A percentile compares a stretch with the other conserved stretches of the same genome.
phyloP scores from a whole-genome alignment of 805 yeast genomes.

The Yamadazyma philogaea region DNA sequence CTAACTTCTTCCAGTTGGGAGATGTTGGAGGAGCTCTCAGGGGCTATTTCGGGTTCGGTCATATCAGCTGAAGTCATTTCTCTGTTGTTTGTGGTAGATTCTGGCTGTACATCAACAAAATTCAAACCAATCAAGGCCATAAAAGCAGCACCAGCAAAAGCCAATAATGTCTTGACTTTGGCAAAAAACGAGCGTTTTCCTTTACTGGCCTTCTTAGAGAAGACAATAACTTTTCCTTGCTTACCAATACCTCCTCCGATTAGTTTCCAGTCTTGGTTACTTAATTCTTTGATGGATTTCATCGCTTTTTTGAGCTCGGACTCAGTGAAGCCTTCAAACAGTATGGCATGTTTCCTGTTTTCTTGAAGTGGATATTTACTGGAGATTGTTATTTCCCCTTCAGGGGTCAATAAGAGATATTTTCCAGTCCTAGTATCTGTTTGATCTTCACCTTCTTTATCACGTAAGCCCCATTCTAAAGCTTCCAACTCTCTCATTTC shows the following conservation, averaged over 20 bases:
- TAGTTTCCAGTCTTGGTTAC: slow-evolving; percentile 50
- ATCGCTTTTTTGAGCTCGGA: slow-evolving; percentile 32
- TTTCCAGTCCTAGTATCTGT: slow-evolving; percentile 26
- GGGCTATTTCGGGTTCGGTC: neutral
- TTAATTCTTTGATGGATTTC: slow-evolving; percentile 39
- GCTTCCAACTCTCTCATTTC: slow-evolving; percentile 49
- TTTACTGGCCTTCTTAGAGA: neutral
- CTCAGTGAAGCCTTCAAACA: slow-evolving; percentile 36
- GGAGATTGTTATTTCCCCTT: slow-evolving; percentile 34
- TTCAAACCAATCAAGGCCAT: slow-evolving; percentile 22
- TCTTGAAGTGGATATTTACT: slow-evolving; percentile 39
- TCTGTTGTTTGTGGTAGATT: no score
- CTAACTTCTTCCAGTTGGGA: neutral
- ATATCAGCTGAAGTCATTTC: neutral
- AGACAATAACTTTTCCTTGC: slow-evolving; percentile 14
- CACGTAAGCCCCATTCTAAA: slow-evolving; percentile 48
- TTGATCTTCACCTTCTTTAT: slow-evolving; percentile 32
- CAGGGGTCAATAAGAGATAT: slow-evolving; percentile 29
- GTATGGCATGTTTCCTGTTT: slow-evolving; percentile 41
- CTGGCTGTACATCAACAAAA: no score
- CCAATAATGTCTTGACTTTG: slow-evolving; percentile 21
- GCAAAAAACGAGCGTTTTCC: neutral
- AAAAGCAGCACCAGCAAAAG: slow-evolving; percentile 25
- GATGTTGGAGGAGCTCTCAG: neutral
- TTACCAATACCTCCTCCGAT: slow-evolving; percentile 43